Percentiles rank a stretch among this genome's conserved stretches.
phyloP scores from a whole-genome alignment of 139 green algal genomes.

The Yamagishiella unicocca region DNA sequence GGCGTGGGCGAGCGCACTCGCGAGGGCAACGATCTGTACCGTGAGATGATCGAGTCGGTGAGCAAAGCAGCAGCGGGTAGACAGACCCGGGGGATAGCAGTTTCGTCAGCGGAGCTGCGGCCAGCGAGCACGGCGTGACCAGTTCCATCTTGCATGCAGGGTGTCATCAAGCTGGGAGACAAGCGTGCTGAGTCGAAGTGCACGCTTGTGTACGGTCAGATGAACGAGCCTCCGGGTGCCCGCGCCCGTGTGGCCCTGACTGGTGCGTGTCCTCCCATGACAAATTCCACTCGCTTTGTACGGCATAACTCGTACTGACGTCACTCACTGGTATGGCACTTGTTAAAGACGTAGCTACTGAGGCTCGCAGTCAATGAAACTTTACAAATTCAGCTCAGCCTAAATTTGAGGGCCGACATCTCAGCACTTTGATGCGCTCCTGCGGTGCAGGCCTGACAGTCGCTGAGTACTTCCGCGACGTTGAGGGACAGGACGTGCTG shows the following conservation, averaged over 20 bases:
- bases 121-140: too few relatives aligned
- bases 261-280: conserved; percentile 48
- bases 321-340: background rate
- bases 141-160: conserved; percentile 58
- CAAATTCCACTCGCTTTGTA: too few relatives aligned
- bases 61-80: too few relatives aligned
- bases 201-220: conserved; percentile 99
- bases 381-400: too few relatives aligned
- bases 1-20: conserved; percentile 98
- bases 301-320: too few relatives aligned
- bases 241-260: conserved; percentile 98
- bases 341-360: background rate
- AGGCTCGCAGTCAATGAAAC: too few relatives aligned
- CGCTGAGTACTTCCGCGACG: conserved; percentile 99
- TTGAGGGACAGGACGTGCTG: conserved; percentile 99
- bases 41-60: conserved; percentile 98
- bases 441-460: conserved; percentile 95
- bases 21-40: conserved; percentile 99
- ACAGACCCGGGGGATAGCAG: too few relatives aligned
- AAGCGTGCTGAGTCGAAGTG: conserved; percentile 96
- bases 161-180: conserved; percentile 97
- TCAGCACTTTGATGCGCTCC: background rate
- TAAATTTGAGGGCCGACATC: background rate
- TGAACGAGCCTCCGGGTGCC: conserved; percentile 99
- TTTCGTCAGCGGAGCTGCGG: too few relatives aligned